phyloP scores from a whole-genome alignment of 2,329 filamentous ascomycete genomes.

The Trichocomaceae sp. region DNA sequence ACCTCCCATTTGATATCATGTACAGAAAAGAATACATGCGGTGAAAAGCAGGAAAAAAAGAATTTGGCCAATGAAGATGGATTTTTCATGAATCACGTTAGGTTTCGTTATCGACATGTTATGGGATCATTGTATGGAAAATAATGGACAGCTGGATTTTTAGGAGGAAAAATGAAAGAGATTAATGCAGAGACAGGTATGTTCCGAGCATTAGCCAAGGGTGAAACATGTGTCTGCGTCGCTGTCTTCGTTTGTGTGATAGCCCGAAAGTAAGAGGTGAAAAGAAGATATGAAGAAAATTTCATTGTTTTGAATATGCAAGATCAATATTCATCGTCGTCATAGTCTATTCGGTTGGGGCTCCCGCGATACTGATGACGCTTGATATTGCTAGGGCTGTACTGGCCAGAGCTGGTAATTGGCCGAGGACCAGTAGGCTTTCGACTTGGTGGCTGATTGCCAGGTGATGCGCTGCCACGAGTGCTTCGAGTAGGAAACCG shows the following conservation, averaged over 20 bases:
- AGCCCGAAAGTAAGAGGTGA: neutral
- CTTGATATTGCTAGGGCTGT: slow-evolving; percentile 21
- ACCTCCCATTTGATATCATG: slow-evolving; percentile 7
- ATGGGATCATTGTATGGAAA: neutral
- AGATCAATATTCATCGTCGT: slow-evolving; percentile 12
- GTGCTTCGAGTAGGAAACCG: slow-evolving; percentile 35
- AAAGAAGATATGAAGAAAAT: neutral
- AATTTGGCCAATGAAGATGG: neutral
- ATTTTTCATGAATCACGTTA: slow-evolving; percentile 10
- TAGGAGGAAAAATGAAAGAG: slow-evolving; percentile 2
- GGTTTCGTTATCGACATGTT: slow-evolving; percentile 11
- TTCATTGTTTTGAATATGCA: neutral
- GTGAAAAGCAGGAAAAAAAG: neutral
- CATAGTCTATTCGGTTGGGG: slow-evolving; percentile 23
- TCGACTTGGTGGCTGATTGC: slow-evolving; percentile 23
- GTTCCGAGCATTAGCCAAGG: neutral
- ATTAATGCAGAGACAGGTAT: slow-evolving; percentile 8
- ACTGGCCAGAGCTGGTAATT: slow-evolving; percentile 24
- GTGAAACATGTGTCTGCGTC: neutral
- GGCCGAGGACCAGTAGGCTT: slow-evolving; percentile 38
- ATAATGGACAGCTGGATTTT: neutral
- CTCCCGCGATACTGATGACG: slow-evolving; percentile 27
- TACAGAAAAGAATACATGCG: slow-evolving; percentile 1
- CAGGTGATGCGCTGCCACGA: slow-evolving; percentile 21
- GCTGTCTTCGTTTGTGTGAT: neutral